Conservation (phyloP, 2,329 filamentous ascomycete genomes). For the Parastagonospora nodorum region DNA sequence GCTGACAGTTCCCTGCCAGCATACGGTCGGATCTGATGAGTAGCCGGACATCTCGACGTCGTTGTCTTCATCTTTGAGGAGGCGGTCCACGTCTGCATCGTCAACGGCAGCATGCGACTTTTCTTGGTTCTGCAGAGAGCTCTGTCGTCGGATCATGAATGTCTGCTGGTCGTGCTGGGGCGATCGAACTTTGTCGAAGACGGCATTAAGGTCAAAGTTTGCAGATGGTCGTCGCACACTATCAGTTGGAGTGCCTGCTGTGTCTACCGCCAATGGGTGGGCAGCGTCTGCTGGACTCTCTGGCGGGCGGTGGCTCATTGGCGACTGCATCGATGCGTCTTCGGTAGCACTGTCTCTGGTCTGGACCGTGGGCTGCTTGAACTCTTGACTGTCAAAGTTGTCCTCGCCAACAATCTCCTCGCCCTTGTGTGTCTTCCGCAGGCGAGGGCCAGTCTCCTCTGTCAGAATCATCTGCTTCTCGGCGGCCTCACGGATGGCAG, state of each 20-base stretch:
- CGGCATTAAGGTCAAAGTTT: constrained; percentile 82
- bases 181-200: constrained; percentile 82
- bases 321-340: constrained; percentile 22
- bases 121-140: constrained; percentile 49
- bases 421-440: constrained; percentile 91
- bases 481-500: constrained; percentile 75
- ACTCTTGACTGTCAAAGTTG: constrained; percentile 33
- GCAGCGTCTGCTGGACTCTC: constrained; percentile 22
- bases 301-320: constrained; percentile 20
- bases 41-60: constrained; percentile 79
- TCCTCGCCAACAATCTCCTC: constrained; percentile 88
- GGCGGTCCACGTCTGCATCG: constrained; percentile 87
- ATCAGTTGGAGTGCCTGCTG: constrained; percentile 33
- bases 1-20: constrained; percentile 49
- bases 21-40: constrained; percentile 71
- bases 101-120: constrained; percentile 63
- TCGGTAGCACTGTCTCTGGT: constrained; percentile 34
- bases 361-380: constrained; percentile 29
- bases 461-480: constrained; percentile 87
- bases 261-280: constrained; percentile 44
- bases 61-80: constrained; percentile 81
- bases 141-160: constrained; percentile 57
- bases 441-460: constrained; percentile 70
- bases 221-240: constrained; percentile 58
- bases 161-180: constrained; percentile 61